Percentiles rank a stretch among this genome's conserved stretches.
Evolutionary conservation across 2,329 filamentous ascomycete genomes (phyloP).

Genomic region (Botrytis paeoniae): DNA sequence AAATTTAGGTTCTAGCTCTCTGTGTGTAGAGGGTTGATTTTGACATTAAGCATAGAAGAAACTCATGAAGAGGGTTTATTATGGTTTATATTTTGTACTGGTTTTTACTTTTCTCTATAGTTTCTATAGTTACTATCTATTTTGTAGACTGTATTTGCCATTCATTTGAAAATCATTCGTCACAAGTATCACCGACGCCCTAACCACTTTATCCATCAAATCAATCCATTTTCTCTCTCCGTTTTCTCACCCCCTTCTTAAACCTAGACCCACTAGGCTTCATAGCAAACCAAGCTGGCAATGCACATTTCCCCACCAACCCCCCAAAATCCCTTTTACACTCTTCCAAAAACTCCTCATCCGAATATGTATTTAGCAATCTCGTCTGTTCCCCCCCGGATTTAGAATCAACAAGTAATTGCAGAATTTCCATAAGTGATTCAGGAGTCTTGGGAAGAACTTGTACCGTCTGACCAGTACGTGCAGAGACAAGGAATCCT

Average conservation of each 20-base stretch:
- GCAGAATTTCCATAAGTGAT: neutral
- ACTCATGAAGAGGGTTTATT: accelerated
- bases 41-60: neutral
- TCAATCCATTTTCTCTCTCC: neutral
- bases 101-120: neutral
- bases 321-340: conserved; percentile 3
- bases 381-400: neutral
- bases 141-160: neutral
- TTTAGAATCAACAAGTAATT: conserved; percentile 12
- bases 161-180: too few species aligned
- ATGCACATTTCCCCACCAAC: conserved; percentile 12
- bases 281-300: conserved; percentile 18
- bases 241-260: neutral
- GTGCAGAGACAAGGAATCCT: conserved; percentile 11
- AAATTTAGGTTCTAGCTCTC: too few species aligned
- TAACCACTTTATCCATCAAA: too few species aligned
- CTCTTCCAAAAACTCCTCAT: conserved; percentile 13
- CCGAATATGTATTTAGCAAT: conserved; percentile 10
- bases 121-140: neutral
- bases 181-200: too few species aligned
- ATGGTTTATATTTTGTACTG: neutral
- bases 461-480: conserved; percentile 15
- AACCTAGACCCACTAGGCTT: neutral
- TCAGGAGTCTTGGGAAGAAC: neutral
- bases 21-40: neutral